These are phyloP conservation scores for Amauroascus verrucosus DNA, from an alignment of 2,329 filamentous ascomycete species.

Conservation along the genomic window DNA sequence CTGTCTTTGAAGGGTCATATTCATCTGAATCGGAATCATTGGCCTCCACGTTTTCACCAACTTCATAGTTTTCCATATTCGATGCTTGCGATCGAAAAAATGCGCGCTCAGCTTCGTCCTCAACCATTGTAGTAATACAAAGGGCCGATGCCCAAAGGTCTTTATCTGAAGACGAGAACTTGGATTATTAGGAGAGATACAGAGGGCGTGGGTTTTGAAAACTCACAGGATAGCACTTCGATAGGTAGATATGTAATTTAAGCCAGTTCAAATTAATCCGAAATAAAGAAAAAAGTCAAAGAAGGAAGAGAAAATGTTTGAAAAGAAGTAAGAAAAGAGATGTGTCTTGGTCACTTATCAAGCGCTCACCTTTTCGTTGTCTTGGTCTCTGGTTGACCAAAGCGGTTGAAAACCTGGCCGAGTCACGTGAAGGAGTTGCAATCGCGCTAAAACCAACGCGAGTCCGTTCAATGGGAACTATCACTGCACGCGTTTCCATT, in stretches of 20 bases:
- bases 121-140: constrained; percentile 35
- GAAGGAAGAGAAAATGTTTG: neutral
- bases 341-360: neutral
- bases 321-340: neutral
- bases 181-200: neutral
- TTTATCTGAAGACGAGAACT: neutral
- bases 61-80: constrained; percentile 34
- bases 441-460: constrained; percentile 7
- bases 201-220: neutral
- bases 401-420: neutral
- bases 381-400: neutral
- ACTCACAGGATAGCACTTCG: neutral
- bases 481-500: constrained; percentile 1
- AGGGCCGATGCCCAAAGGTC: neutral
- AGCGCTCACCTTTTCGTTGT: neutral
- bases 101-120: constrained; percentile 45
- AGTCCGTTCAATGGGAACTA: neutral
- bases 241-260: neutral
- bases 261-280: neutral
- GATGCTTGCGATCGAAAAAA: constrained; percentile 43
- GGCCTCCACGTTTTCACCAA: constrained; percentile 44
- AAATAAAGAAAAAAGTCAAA: neutral
- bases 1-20: constrained; percentile 43
- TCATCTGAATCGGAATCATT: constrained; percentile 48
- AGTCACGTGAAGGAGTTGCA: neutral